Conservation (phyloP, 1,139 yeast species). For the Hansenula anomala region DNA sequence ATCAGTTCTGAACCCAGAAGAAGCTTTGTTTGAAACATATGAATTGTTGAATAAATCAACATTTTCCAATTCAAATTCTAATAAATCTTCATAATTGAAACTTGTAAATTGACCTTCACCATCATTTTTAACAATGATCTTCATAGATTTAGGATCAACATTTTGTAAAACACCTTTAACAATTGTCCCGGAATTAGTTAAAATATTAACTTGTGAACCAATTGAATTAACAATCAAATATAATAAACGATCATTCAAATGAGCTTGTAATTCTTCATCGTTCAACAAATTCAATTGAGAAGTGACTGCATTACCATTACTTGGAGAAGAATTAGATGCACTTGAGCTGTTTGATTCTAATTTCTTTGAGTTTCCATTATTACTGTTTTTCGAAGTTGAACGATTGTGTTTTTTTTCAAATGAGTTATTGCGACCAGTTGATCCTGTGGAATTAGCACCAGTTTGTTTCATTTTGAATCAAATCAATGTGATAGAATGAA, state of each 20-base stretch:
- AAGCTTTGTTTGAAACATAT: conserved; percentile 8
- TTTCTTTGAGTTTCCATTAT: too few relatives aligned
- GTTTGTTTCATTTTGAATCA: conserved; percentile 5
- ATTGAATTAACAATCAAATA: conserved; percentile 48
- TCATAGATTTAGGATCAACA: conserved; percentile 36
- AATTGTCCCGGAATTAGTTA: conserved; percentile 58
- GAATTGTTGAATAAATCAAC: conserved; percentile 33
- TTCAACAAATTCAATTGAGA: conserved; percentile 1
- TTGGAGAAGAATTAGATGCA: too few relatives aligned
- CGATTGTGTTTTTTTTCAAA: conserved; percentile 10
- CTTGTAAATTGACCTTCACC: conserved; percentile 23
- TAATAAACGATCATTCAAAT: conserved; percentile 43
- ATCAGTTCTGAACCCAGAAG: conserved; percentile 66
- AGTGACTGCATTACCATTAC: not conserved
- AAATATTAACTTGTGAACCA: conserved; percentile 53
- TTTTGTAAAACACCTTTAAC: conserved; percentile 54
- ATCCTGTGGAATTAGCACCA: too few relatives aligned
- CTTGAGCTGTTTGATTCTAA: too few relatives aligned
- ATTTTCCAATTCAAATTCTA: conserved; percentile 48
- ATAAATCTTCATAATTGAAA: conserved; percentile 53
- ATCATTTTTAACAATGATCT: conserved; percentile 17
- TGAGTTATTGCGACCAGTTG: not conserved
- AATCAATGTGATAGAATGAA: not conserved
- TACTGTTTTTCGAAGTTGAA: conserved; percentile 10
- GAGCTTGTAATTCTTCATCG: conserved; percentile 15